These are phyloP conservation scores for Filobasidium uniguttulatum DNA, from an alignment of 1,284 basidiomycete genomes.

Conservation along the genomic window DNA sequence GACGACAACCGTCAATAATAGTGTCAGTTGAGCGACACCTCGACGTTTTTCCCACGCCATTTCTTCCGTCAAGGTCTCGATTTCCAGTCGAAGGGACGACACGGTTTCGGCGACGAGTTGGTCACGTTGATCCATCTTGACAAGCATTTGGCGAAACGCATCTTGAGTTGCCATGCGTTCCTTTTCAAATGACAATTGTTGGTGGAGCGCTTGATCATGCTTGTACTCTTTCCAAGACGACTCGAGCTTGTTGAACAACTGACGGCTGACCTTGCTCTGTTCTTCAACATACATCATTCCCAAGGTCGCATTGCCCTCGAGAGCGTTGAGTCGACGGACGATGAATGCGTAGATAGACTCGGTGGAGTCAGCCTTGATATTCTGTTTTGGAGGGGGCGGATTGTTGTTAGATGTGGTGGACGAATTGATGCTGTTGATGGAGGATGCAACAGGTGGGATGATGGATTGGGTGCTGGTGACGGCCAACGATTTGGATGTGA, in stretches of 20 bases:
- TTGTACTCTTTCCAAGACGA: conserved; percentile 30
- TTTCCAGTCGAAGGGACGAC: not conserved
- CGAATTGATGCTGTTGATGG: not conserved
- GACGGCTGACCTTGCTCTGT: conserved; percentile 63
- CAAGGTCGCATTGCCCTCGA: conserved; percentile 80
- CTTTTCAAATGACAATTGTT: conserved; percentile 1
- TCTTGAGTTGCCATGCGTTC: conserved; percentile 32
- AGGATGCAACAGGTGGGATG: too few species aligned
- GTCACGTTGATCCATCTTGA: conserved; percentile 29
- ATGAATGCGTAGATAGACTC: conserved; percentile 95
- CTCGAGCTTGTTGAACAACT: conserved; percentile 60
- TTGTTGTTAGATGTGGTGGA: too few species aligned
- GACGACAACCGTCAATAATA: conserved; percentile 25
- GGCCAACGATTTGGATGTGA: too few species aligned
- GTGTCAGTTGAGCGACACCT: conserved; percentile 27
- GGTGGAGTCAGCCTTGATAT: conserved; percentile 42
- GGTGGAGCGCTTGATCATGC: conserved; percentile 16
- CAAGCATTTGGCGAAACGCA: conserved; percentile 23
- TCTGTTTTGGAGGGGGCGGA: not conserved
- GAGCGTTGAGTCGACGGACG: conserved; percentile 72
- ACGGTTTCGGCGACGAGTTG: conserved; percentile 17
- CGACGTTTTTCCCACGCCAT: conserved; percentile 29
- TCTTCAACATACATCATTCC: conserved; percentile 82
- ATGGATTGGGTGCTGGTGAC: too few species aligned
- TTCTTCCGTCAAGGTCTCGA: conserved; percentile 20